Percentiles rank a stretch among this genome's conserved stretches.
Conservation (phyloP, 352 stramenopile species). For the Pythium dissimile region DNA sequence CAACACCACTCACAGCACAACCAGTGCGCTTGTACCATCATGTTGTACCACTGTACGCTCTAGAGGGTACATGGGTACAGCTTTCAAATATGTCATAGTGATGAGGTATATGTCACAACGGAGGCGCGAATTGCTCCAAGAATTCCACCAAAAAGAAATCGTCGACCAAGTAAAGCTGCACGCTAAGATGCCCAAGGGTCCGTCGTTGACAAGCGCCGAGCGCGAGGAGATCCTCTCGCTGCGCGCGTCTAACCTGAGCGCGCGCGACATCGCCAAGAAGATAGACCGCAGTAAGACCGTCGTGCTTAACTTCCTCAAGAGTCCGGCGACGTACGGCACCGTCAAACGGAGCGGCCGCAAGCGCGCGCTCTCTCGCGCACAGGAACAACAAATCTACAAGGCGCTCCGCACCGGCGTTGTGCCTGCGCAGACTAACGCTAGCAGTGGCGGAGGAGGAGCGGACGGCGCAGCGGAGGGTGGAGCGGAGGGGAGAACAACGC, state of each 20-base stretch:
- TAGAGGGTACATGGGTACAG: conserved; percentile 12
- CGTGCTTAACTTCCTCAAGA: conserved; percentile 54
- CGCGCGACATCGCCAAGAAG: conserved; percentile 46
- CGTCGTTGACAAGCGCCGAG: conserved; percentile 31
- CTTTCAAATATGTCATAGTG: conserved; percentile 5
- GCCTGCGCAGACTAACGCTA: not conserved
- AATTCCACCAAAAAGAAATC: not conserved
- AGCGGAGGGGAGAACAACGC: too few species aligned
- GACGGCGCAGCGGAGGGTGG: not conserved
- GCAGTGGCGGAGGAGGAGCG: not conserved
- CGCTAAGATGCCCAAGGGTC: conserved; percentile 45
- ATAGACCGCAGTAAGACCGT: conserved; percentile 53
- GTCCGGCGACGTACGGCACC: conserved; percentile 38
- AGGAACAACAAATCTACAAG: conserved; percentile 38
- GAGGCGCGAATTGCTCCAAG: not conserved
- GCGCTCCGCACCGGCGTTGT: conserved; percentile 17
- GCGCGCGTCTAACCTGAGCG: conserved; percentile 35
- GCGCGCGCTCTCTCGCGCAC: conserved; percentile 36
- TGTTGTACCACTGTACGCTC: too few species aligned
- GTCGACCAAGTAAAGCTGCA: too few species aligned
- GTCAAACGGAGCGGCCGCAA: conserved; percentile 54
- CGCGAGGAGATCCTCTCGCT: conserved; percentile 44
- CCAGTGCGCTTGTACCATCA: too few species aligned
- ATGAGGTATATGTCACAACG: conserved; percentile 8
- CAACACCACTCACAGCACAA: too few species aligned